Percentiles rank a stretch among this genome's conserved stretches.
Conservation (phyloP, 768 basidiomycete species). For the Lepiota subincarnata region DNA sequence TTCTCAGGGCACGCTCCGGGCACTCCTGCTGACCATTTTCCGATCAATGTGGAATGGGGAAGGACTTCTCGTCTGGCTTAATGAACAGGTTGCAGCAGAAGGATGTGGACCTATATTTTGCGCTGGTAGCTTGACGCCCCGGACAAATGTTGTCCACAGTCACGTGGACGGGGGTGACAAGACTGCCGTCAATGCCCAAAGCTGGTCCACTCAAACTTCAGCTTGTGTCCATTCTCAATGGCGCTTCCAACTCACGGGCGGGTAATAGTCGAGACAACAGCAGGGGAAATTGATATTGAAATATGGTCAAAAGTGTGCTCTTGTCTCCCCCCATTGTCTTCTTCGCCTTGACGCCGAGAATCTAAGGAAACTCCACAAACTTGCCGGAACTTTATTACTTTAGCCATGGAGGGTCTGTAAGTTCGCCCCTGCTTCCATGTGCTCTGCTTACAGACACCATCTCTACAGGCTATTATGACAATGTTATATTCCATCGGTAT, state of each 20-base stretch:
- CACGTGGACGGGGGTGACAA: too few species aligned
- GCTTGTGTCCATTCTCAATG: conserved; percentile 38
- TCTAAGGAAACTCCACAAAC: conserved; percentile 87
- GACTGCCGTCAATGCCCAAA: too few species aligned
- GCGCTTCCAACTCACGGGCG: conserved; percentile 83
- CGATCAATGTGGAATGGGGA: too few species aligned
- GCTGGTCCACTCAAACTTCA: too few species aligned
- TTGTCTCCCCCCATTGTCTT: background rate
- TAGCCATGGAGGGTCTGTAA: conserved; percentile 84
- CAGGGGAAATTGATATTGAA: conserved; percentile 85
- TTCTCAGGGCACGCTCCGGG: too few species aligned
- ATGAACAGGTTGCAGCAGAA: too few species aligned
- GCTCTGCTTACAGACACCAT: conserved; percentile 12
- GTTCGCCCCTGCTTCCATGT: conserved; percentile 15
- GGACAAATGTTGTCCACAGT: background rate
- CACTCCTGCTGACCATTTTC: too few species aligned
- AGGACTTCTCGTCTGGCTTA: too few species aligned
- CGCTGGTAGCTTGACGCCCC: background rate
- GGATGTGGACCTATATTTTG: background rate
- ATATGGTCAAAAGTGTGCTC: conserved; percentile 80
- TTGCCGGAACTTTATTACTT: conserved; percentile 84
- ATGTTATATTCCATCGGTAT: conserved; percentile 90
- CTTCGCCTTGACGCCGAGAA: background rate
- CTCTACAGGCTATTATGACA: conserved; percentile 91
- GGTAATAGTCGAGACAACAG: conserved; percentile 85